Base-by-base conservation (phyloP, 1,284 basidiomycete genomes). In the Ustilago loliicola region DNA sequence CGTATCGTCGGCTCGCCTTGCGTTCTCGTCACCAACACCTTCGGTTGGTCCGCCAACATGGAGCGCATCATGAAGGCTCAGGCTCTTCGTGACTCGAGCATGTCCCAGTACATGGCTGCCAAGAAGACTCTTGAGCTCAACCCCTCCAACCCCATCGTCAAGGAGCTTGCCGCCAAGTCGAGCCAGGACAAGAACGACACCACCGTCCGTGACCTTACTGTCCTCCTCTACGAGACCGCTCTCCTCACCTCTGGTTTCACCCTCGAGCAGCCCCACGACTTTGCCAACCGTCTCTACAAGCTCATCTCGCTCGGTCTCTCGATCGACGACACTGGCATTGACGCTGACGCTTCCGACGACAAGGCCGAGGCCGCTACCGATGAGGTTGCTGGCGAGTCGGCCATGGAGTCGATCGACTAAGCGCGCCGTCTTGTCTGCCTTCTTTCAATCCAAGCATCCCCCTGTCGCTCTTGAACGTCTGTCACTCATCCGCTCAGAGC, bases 21-120 rank as follows among this genome's bases (percentile, higher is more conserved):
- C 50, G 85, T 85, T 23, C 71, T 86, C 13, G 96, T 98, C 86
- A 98, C 97, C 79, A 96, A 96, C 77, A 95, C 98, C 88, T 99
- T 98, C 88, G 96, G 96, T 74, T 99, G 97, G 97, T 98, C 95
- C 54, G 95, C 96, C 79, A 98, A 98, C 91, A 98, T 98, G 96
- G 92, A 98, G 89, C 93, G 96, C 88, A 98, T 99, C 90, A 99
- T 99, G 97, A 98, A 98, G 89, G 96, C 96, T 19, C 97, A 99
- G 89, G 96, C 96, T 54, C 93, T 98, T 71, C 94, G 96, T 83
- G 96, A 99, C 88, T 95, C 96, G 27, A 96, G 94, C 74, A 98
- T 99, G 96, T 98, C 95, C 34, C 96, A 94, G 54, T 98, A 98
- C 91, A 98, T 98, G 96, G 85, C 86, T 47, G 81, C 77, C 63